Evolutionary conservation across 495 filamentous ascomycete species (phyloP), one percentile per base, ranked within the genome.

Genomic region (Neurospora tetraspora): DNA sequence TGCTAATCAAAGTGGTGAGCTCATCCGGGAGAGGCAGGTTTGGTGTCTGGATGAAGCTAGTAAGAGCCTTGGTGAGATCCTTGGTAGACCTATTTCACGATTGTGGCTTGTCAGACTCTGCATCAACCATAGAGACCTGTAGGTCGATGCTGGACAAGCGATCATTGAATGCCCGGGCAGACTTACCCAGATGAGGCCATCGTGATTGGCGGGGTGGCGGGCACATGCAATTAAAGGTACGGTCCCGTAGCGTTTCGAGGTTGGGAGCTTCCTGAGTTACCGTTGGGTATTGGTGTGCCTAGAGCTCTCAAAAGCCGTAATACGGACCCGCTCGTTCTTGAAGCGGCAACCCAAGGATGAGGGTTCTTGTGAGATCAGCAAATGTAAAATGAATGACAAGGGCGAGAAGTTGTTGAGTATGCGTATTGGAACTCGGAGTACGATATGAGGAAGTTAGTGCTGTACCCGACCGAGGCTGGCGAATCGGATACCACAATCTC

Each of bases 21-120:
- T 89, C 87, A 73, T 89, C 82, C 38, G 91, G 89, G n/a, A 93
- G 83, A 18, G 90, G 89, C 14, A 88, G 83, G 16, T 76, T 84
- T 39, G 88, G 79, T 0, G 83, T 76, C 16, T 86, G 81, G 59
- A 91, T 77, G 77, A 86, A 87, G 77, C 74, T 76, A 70, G 82
- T 83, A 70, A 93, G 82, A 65, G 86, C 86, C 78, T 87, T 90
- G 74, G 84, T 78, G 75, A 89, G 85, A 76, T 92, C 90, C 78
- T 87, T 91, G 38, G 89, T 73, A 38, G 81, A 82, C 47, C 81
- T 83, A 68, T 20, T 39, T 18, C 16, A 38, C 23, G 18, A 38
- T n/a, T 42, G 27, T 38, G n/a, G 39, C 20, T 68, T 37, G 31
- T 68, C 31, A 39, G 23, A 70, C 59, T 36, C 37, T n/a, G 59